Evolutionary conservation across 805 yeast genomes (phyloP).

Genomic region (Hanseniaspora nectarophila): DNA sequence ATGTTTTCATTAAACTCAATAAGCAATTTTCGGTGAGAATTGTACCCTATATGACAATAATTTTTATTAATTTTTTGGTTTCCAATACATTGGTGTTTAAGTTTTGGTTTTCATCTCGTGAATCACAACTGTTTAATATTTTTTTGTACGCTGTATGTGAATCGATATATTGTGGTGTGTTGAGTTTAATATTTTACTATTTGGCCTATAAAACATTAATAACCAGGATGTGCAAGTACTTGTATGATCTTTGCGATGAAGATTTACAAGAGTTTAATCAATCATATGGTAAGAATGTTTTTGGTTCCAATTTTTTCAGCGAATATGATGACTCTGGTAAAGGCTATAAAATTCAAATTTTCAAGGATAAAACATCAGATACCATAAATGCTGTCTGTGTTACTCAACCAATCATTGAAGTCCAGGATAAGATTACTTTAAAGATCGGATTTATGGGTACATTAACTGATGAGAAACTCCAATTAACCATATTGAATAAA

Average conservation of each 20-base stretch:
- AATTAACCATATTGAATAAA: conserved; percentile 1
- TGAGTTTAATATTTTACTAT: conserved; percentile 2
- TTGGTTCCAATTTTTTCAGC: not conserved
- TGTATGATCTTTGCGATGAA: conserved; percentile 1
- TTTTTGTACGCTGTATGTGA: not conserved
- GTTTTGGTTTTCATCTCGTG: not conserved
- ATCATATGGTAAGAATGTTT: not conserved
- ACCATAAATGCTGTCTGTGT: conserved; percentile 5
- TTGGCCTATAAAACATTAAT: not conserved
- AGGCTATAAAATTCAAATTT: not conserved
- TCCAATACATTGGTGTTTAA: not conserved
- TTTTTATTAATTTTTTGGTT: not conserved
- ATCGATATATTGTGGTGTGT: not conserved
- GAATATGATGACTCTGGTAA: not conserved
- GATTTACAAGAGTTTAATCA: conserved; percentile 7
- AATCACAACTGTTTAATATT: not conserved
- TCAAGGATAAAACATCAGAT: conserved; percentile 2
- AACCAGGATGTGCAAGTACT: not conserved
- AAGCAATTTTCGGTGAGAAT: not conserved
- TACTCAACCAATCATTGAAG: not conserved
- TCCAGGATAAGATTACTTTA: not conserved
- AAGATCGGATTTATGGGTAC: conserved; percentile 12
- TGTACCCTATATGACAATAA: not conserved
- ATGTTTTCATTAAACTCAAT: not conserved
- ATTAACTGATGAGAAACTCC: conserved; percentile 6